These are phyloP conservation scores for Vitis rotundifolia DNA, from an alignment of 164 flowering plant genomes.

Conservation along the genomic window DNA sequence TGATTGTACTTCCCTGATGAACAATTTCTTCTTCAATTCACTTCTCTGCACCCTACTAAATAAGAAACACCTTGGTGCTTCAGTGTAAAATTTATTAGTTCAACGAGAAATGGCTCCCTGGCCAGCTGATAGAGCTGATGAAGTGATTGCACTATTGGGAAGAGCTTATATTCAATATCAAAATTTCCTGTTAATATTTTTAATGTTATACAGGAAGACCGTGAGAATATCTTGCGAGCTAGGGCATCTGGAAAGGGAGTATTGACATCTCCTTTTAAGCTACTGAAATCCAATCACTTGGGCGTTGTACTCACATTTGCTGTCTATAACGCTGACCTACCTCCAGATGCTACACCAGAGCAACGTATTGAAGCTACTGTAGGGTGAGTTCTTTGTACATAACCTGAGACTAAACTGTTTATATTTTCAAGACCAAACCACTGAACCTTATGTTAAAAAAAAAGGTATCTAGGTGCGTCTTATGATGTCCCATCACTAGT, in stretches of 20 bases:
- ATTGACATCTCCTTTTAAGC: slow-evolving; percentile 87
- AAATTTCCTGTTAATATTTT: too few relatives aligned
- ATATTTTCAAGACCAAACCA: neutral
- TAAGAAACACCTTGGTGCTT: too few relatives aligned
- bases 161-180: too few relatives aligned
- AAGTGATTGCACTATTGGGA: too few relatives aligned
- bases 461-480: slow-evolving; percentile 92
- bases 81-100: too few relatives aligned
- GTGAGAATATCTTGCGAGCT: slow-evolving; percentile 92
- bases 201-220: slow-evolving; percentile 66
- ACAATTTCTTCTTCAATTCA: too few relatives aligned
- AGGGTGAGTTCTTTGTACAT: slow-evolving; percentile 51
- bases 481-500: slow-evolving; percentile 91
- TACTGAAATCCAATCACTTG: slow-evolving; percentile 83
- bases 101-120: too few relatives aligned
- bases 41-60: too few relatives aligned
- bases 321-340: slow-evolving; percentile 67
- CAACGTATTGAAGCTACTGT: slow-evolving; percentile 75
- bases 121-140: neutral
- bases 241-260: slow-evolving; percentile 95
- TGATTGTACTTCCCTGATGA: neutral
- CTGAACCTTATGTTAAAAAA: too few relatives aligned
- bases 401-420: neutral
- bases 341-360: slow-evolving; percentile 69
- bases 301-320: slow-evolving; percentile 97